phyloP scores from a whole-genome alignment of 352 stramenopile genomes.

The Pythium coloratum region DNA sequence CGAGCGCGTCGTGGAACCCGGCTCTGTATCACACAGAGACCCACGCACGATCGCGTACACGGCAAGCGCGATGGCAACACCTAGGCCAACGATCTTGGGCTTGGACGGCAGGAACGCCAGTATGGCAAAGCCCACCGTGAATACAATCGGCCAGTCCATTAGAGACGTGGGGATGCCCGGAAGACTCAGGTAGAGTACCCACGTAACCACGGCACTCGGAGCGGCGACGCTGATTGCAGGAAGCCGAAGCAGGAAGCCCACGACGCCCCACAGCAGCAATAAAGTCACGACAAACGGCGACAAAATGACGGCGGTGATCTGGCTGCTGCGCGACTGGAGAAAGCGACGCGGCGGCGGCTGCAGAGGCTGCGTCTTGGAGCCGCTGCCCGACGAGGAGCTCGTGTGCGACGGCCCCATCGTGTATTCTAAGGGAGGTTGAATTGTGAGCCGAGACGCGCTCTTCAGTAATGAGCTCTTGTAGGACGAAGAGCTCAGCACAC shows the following conservation, averaged over 20 bases:
- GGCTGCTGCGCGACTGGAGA: conserved; percentile 4
- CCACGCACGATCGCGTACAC: conserved; percentile 51
- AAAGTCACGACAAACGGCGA: conserved; percentile 46
- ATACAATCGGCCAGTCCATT: conserved; percentile 62
- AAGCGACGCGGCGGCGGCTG: conserved; percentile 19
- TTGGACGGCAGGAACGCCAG: conserved; percentile 33
- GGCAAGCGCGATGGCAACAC: conserved; percentile 1
- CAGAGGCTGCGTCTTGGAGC: conserved; percentile 13
- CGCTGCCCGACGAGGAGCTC: conserved; percentile 7
- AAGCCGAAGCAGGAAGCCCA: conserved; percentile 53
- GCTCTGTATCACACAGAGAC: conserved; percentile 32
- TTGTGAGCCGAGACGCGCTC: background rate
- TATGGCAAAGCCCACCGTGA: conserved; percentile 36
- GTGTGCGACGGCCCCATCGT: conserved; percentile 3
- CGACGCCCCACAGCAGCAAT: conserved; percentile 53
- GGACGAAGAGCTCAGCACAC: background rate
- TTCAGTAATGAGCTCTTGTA: background rate
- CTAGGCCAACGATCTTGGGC: conserved; percentile 23
- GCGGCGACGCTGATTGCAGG: conserved; percentile 36
- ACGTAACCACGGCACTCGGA: conserved; percentile 30
- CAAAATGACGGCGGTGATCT: conserved; percentile 37
- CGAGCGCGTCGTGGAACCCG: conserved; percentile 31
- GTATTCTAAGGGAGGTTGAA: background rate
- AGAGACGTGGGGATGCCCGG: conserved; percentile 45
- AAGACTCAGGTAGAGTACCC: conserved; percentile 56